phyloP scores from a whole-genome alignment of 805 yeast species.

The Saitoella complicata region DNA sequence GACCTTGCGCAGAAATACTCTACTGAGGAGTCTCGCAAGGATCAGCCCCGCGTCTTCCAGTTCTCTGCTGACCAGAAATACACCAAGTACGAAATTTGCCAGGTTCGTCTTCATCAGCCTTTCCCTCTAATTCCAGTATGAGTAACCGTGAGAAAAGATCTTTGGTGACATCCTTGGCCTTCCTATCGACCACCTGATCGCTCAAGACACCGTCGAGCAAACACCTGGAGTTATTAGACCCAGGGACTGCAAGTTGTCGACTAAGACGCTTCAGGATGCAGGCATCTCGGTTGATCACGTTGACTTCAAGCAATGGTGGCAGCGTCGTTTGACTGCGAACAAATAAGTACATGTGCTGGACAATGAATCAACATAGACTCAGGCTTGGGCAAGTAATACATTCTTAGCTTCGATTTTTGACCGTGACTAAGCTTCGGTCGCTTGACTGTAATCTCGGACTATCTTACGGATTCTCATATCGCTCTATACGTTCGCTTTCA shows the following conservation, averaged over 20 bases:
- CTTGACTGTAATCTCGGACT: too few species aligned
- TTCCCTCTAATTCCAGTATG: too few species aligned
- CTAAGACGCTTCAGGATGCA: slow-evolving; percentile 3
- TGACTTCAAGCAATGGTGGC: slow-evolving; percentile 11
- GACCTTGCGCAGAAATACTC: not conserved
- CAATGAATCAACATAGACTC: too few species aligned
- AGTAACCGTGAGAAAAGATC: not conserved
- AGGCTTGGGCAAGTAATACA: too few species aligned
- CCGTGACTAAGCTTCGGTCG: too few species aligned
- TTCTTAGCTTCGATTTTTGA: too few species aligned
- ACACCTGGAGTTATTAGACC: slow-evolving; percentile 4
- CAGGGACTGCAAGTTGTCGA: slow-evolving; percentile 8
- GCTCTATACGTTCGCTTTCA: too few species aligned
- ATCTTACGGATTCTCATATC: too few species aligned
- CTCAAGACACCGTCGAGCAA: slow-evolving; percentile 1
- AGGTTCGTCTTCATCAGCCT: too few species aligned
- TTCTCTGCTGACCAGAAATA: not conserved
- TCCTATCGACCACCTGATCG: slow-evolving; percentile 5
- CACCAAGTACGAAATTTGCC: not conserved
- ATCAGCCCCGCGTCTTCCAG: not conserved
- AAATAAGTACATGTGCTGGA: too few species aligned
- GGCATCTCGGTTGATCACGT: slow-evolving; percentile 8
- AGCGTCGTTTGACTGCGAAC: not conserved
- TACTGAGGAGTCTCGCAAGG: not conserved
- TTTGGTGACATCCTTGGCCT: slow-evolving; percentile 11